phyloP scores from a whole-genome alignment of 805 yeast species.

The Candida ulmi region DNA sequence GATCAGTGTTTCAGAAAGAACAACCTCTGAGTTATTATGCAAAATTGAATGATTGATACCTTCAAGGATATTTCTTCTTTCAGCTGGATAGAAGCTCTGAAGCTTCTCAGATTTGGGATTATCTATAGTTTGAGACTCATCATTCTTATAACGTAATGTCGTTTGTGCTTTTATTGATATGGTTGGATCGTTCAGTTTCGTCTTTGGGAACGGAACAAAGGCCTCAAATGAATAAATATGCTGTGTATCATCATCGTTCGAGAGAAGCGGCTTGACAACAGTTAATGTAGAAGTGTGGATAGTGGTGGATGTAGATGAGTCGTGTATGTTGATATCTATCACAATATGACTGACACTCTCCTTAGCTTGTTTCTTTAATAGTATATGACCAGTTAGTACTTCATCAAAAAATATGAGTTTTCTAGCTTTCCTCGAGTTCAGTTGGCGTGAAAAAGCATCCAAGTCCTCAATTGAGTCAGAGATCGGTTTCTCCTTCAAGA shows the following conservation, averaged over 20 bases:
- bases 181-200: constrained; percentile 14
- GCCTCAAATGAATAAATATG: constrained; percentile 10
- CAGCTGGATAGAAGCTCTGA: constrained; percentile 12
- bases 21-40: not conserved
- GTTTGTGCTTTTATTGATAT: constrained; percentile 8
- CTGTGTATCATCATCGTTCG: not conserved
- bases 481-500: not conserved
- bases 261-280: not conserved
- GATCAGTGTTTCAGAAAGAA: constrained; percentile 15
- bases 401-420: constrained; percentile 11
- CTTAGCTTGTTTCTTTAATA: constrained; percentile 1
- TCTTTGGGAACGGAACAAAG: constrained; percentile 19
- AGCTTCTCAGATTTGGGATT: not conserved
- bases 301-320: not conserved
- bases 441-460: not conserved
- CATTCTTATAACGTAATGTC: not conserved
- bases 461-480: not conserved
- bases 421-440: not conserved
- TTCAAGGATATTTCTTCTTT: constrained; percentile 17
- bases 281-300: not conserved
- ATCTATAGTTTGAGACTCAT: not conserved
- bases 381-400: constrained; percentile 6
- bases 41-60: constrained; percentile 9
- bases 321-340: not conserved
- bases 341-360: constrained; percentile 1